Base-by-base conservation (phyloP, 2,329 filamentous ascomycete species). In the Chaetomium strumarium region DNA sequence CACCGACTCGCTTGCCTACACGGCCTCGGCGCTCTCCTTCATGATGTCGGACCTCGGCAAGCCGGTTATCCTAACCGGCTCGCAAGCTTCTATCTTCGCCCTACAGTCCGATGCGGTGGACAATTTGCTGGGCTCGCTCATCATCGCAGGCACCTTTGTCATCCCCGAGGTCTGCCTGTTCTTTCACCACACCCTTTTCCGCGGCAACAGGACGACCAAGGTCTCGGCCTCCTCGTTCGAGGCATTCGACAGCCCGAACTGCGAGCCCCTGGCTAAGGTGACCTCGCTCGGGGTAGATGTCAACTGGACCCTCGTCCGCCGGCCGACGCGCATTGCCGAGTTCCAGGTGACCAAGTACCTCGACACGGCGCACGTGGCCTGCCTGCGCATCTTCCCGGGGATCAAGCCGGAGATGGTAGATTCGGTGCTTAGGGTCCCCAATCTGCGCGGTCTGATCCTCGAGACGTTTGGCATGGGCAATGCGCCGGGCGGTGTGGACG, bases 381-480 rank as follows among this genome's bases (percentile, higher is more conserved):
- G 90, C 66, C 75, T 96, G 62, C 85, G 90, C 52, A 86, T 96
- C 58, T 96, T 96, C 69, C 91, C 91, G 0, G 91, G 91, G 31
- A 95, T 96, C 71, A 88, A 88, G 67, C 87, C 90, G n/a, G 86
- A 90, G 65, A 95, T 96, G 88, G 79, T 96, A 31, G 89, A 93
- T 65, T 86, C 87, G 1, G 89, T 96, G 14, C 75, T 96, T 55
- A 79, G 79, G 41, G 74, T 90, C 31, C 83, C 88, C n/a, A 83
- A 83, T 43, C 76, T 96, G 13, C 82, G 84, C 45, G 91, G 91
- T 1, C 76, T 96, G 46, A 84, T 96, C 37, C 79, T 96, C 40
- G 90, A 96, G 71, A 96, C 90, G 0, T 96, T 96, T 68, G 91
- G 91, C 55, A 90, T 93, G 67, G 91, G 91, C 52, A 96, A 96